Evolutionary conservation across 768 basidiomycete species (phyloP).

Genomic region (Suillus americanus): DNA sequence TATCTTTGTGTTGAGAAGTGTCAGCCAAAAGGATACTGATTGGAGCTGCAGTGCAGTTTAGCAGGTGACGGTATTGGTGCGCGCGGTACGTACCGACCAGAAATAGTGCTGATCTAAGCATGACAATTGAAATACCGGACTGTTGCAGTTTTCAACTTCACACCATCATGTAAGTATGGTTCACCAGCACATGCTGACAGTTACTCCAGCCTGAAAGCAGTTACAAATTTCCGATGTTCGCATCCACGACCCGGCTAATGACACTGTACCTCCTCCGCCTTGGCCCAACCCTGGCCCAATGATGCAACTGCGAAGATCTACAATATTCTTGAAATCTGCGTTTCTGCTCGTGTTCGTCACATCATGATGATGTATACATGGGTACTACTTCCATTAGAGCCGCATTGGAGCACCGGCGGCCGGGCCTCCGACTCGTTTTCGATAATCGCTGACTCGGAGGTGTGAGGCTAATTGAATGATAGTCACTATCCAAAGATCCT

Average conservation of each 20-base stretch:
- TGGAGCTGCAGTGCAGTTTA: too few species aligned
- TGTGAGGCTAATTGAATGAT: not conserved
- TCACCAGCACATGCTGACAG: too few species aligned
- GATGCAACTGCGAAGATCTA: not conserved
- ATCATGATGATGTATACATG: not conserved
- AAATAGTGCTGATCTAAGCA: too few species aligned
- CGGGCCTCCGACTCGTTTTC: not conserved
- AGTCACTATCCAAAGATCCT: not conserved
- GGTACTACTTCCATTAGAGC: not conserved
- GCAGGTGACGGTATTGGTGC: too few species aligned
- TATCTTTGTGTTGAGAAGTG: too few species aligned
- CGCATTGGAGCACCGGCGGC: not conserved
- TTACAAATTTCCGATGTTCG: not conserved
- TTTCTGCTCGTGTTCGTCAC: not conserved
- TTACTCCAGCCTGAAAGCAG: too few species aligned
- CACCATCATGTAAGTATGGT: not conserved
- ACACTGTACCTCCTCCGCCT: not conserved
- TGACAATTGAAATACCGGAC: too few species aligned
- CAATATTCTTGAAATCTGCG: not conserved
- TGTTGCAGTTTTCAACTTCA: not conserved
- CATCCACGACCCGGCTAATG: not conserved
- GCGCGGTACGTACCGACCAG: too few species aligned
- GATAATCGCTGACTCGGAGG: not conserved
- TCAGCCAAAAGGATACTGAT: too few species aligned
- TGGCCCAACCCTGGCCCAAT: not conserved